Evolutionary conservation across 2,329 filamentous ascomycete genomes (phyloP).

Genomic region (Clonostachys chloroleuca): DNA sequence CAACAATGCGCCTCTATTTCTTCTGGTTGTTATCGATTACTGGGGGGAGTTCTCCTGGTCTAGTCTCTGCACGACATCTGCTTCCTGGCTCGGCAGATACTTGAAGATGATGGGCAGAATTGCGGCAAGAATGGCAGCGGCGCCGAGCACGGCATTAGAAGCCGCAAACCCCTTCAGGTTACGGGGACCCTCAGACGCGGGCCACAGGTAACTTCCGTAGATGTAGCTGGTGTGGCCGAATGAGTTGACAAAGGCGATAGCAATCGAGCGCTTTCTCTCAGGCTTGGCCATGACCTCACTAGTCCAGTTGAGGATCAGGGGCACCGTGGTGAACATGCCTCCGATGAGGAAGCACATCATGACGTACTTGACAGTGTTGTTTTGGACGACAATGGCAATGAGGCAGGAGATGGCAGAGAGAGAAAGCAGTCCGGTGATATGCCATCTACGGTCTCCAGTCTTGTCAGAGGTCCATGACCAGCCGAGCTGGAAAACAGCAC

Average conservation of each 20-base stretch:
- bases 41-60: too few species aligned
- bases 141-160: too few species aligned
- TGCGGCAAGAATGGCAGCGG: too few species aligned
- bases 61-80: too few species aligned
- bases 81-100: too few species aligned
- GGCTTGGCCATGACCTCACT: conserved; percentile 69
- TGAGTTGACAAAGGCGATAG: conserved; percentile 70
- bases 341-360: conserved; percentile 23
- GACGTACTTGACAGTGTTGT: conserved; percentile 20
- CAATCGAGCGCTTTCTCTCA: conserved; percentile 63
- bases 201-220: conserved; percentile 67
- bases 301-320: conserved; percentile 61
- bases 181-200: conserved; percentile 33
- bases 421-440: conserved; percentile 14
- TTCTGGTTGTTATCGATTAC: too few species aligned
- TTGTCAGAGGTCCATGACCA: conserved; percentile 17
- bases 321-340: conserved; percentile 23
- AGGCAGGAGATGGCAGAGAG: conserved; percentile 16
- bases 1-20: too few species aligned
- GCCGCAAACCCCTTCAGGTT: conserved; percentile 13
- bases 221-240: conserved; percentile 47
- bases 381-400: conserved; percentile 24
- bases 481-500: conserved; percentile 13
- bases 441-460: conserved; percentile 16
- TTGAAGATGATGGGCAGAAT: too few species aligned